These are phyloP conservation scores for Mycosphaerella arachidis DNA, from an alignment of 2,329 filamentous ascomycete species.

Conservation along the genomic window DNA sequence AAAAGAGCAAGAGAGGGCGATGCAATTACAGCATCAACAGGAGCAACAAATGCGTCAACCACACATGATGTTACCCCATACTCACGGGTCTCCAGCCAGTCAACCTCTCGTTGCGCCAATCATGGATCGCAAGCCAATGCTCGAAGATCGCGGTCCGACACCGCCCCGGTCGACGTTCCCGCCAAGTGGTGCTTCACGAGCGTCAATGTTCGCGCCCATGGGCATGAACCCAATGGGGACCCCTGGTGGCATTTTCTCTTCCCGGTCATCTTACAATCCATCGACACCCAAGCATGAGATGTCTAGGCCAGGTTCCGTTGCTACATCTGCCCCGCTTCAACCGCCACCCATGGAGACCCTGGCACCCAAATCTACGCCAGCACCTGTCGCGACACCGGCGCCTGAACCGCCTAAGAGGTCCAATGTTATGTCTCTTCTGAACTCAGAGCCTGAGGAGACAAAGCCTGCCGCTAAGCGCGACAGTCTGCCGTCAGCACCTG, in stretches of 20 bases:
- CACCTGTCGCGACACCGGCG: conserved; percentile 24
- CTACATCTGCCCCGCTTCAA: conserved; percentile 17
- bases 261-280: conserved; percentile 22
- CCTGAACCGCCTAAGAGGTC: conserved; percentile 36
- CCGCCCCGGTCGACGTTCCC: conserved; percentile 23
- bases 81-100: conserved; percentile 28
- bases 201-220: conserved; percentile 15
- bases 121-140: conserved; percentile 25
- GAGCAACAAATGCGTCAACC: conserved; percentile 17
- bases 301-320: conserved; percentile 28
- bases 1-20: conserved; percentile 32
- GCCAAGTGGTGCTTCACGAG: conserved; percentile 14
- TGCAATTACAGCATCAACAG: conserved; percentile 7
- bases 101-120: conserved; percentile 17
- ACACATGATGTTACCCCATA: conserved; percentile 15
- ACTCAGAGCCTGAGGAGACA: conserved; percentile 30
- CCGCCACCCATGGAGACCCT: conserved; percentile 10
- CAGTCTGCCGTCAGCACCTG: conserved; percentile 21
- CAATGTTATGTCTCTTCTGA: conserved; percentile 34
- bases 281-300: conserved; percentile 32
- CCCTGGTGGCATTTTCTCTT: conserved; percentile 1
- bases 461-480: conserved; percentile 29
- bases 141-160: conserved; percentile 30
- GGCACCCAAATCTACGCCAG: conserved; percentile 14
- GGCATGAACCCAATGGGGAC: neutral